A percentile compares a stretch with the other conserved stretches of the same genome.
These are phyloP conservation scores for Singerocomus rubriflavus DNA, from an alignment of 1,284 basidiomycete genomes.

Conservation along the genomic window DNA sequence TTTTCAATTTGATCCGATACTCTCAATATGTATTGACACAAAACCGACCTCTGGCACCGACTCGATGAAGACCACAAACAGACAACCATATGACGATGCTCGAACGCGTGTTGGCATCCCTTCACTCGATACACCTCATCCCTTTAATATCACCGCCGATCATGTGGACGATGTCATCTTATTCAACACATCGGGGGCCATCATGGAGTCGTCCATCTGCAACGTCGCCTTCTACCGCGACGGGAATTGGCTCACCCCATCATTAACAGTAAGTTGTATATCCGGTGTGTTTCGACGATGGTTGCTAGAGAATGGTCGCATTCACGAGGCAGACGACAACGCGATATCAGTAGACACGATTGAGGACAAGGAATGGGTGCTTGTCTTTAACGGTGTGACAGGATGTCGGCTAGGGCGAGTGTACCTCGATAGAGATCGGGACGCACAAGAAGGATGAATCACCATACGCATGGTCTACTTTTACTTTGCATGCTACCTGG, in stretches of 20 bases:
- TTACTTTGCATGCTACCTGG: constrained; percentile 6
- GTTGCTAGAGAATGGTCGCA: constrained; percentile 56
- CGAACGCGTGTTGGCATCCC: constrained; percentile 50
- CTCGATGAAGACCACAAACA: constrained; percentile 64
- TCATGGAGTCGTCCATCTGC: constrained; percentile 66
- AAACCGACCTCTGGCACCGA: constrained; percentile 49
- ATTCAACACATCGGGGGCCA: constrained; percentile 45
- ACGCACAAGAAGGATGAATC: background rate
- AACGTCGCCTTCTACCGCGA: constrained; percentile 64
- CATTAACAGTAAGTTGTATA: constrained; percentile 58
- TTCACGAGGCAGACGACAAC: constrained; percentile 44
- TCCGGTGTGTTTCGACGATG: constrained; percentile 63
- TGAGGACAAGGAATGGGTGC: constrained; percentile 55
- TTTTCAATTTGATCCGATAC: constrained; percentile 30
- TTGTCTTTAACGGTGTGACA: constrained; percentile 68
- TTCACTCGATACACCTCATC: constrained; percentile 21
- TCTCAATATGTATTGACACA: constrained; percentile 52
- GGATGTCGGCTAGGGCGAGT: constrained; percentile 58
- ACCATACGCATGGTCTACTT: constrained; percentile 16
- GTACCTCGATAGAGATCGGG: background rate
- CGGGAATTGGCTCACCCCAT: constrained; percentile 63
- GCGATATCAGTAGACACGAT: constrained; percentile 44
- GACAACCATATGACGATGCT: constrained; percentile 57
- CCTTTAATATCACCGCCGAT: background rate
- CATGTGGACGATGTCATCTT: constrained; percentile 59